phyloP scores from a whole-genome alignment of 2,329 filamentous ascomycete genomes.

The Dendrostoma leiphaemia region DNA sequence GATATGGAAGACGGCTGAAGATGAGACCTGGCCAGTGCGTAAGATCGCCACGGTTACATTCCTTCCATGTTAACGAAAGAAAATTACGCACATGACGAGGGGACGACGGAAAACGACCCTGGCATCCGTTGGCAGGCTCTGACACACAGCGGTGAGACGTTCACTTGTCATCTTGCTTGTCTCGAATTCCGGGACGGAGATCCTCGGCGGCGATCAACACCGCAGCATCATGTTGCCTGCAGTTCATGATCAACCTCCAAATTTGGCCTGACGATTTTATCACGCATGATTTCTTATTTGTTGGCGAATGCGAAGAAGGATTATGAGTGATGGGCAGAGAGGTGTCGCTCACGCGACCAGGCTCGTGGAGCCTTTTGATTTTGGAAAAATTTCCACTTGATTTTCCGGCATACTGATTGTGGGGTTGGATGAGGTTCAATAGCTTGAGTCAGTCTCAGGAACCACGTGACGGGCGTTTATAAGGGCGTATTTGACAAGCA shows the following conservation, averaged over 20 bases:
- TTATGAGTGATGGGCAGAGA: not conserved
- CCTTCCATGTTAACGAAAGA: not conserved
- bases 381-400: not conserved
- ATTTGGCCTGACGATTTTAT: too few relatives aligned
- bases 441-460: not conserved
- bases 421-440: not conserved
- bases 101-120: not conserved
- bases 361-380: not conserved
- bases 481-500: not conserved
- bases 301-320: not conserved
- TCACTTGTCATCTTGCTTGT: too few relatives aligned
- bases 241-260: too few relatives aligned
- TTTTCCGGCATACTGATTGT: not conserved
- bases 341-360: conserved; percentile 5
- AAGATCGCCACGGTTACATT: conserved; percentile 6
- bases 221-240: not conserved
- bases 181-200: not conserved
- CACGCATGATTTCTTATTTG: not conserved
- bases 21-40: not conserved
- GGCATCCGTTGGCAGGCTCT: not conserved
- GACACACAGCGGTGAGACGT: not conserved
- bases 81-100: not conserved
- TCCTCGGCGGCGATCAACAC: not conserved
- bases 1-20: not conserved
- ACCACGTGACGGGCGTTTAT: not conserved